Evolutionary conservation across 2,329 filamentous ascomycete species (phyloP).

Genomic region (Geoglossum cookeanum): DNA sequence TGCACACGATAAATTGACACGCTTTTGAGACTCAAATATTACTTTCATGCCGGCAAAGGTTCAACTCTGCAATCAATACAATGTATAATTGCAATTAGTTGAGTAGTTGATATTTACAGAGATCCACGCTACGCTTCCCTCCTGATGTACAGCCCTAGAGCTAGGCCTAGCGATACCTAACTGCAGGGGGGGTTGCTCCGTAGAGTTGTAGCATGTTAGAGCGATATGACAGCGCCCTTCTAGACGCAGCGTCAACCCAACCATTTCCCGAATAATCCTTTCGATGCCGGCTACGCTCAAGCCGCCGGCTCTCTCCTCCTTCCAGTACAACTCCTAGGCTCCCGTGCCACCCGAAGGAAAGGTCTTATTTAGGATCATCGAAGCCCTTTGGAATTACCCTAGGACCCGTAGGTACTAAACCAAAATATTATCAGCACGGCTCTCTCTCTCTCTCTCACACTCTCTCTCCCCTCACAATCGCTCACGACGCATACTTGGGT

Average conservation of each 20-base stretch:
- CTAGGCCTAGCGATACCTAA: not conserved
- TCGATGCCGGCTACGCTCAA: not conserved
- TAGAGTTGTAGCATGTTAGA: not conserved
- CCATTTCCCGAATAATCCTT: not conserved
- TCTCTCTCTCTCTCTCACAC: no score
- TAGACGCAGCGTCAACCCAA: not conserved
- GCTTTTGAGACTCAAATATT: not conserved
- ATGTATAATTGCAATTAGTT: not conserved
- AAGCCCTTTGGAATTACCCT: conserved; percentile 6
- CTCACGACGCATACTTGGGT: conserved; percentile 53
- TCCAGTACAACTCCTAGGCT: not conserved
- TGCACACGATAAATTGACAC: not conserved
- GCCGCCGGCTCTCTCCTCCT: not conserved
- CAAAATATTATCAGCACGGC: not conserved
- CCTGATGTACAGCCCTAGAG: not conserved
- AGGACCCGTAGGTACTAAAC: conserved; percentile 9
- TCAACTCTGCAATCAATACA: not conserved
- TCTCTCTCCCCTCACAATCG: not conserved
- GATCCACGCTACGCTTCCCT: not conserved
- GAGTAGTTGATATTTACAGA: not conserved
- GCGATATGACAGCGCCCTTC: not conserved
- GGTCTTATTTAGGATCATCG: conserved; percentile 1
- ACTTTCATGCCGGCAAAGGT: not conserved
- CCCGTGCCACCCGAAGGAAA: not conserved
- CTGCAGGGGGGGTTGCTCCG: not conserved